Evolutionary conservation across 768 basidiomycete genomes (phyloP).

Genomic region (Clathrus columnatus): DNA sequence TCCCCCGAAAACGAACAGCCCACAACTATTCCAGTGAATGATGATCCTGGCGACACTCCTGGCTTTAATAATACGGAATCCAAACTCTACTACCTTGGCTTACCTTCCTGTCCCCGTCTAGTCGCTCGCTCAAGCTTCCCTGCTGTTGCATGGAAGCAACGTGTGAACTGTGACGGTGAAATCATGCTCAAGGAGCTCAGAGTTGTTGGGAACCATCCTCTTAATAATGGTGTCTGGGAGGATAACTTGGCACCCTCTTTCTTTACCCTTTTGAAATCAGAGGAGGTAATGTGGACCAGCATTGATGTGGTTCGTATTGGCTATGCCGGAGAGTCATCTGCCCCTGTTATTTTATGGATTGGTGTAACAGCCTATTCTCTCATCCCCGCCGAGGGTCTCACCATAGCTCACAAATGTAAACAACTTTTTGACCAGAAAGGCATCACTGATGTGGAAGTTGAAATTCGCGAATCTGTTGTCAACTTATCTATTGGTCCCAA

Average conservation of each 20-base stretch:
- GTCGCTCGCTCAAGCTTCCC: slow-evolving; percentile 23
- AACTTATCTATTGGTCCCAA: background rate
- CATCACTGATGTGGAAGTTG: slow-evolving; percentile 26
- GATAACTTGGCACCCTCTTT: slow-evolving; percentile 11
- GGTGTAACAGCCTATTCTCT: slow-evolving; percentile 26
- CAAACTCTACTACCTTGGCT: slow-evolving; percentile 18
- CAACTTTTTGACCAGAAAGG: slow-evolving; percentile 17
- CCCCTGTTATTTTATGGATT: slow-evolving; percentile 26
- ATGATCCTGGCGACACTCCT: too few species aligned
- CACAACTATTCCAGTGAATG: too few species aligned
- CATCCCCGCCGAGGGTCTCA: slow-evolving; percentile 19
- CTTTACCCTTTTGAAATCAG: slow-evolving; percentile 10
- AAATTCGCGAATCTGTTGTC: slow-evolving; percentile 22
- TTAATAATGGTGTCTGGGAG: slow-evolving; percentile 15
- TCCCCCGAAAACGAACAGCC: too few species aligned
- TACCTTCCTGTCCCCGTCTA: slow-evolving; percentile 22
- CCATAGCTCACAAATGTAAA: slow-evolving; percentile 19
- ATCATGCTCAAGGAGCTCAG: slow-evolving; percentile 17
- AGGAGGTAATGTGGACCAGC: slow-evolving; percentile 16
- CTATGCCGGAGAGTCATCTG: slow-evolving; percentile 11
- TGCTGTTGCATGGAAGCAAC: slow-evolving; percentile 16
- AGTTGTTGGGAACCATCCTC: slow-evolving; percentile 18
- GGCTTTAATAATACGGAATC: slow-evolving; percentile 21
- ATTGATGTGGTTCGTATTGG: slow-evolving; percentile 17
- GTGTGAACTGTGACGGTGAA: slow-evolving; percentile 22